Conservation (phyloP, 108 stramenopile species). For the Cyclotella cryptica region DNA sequence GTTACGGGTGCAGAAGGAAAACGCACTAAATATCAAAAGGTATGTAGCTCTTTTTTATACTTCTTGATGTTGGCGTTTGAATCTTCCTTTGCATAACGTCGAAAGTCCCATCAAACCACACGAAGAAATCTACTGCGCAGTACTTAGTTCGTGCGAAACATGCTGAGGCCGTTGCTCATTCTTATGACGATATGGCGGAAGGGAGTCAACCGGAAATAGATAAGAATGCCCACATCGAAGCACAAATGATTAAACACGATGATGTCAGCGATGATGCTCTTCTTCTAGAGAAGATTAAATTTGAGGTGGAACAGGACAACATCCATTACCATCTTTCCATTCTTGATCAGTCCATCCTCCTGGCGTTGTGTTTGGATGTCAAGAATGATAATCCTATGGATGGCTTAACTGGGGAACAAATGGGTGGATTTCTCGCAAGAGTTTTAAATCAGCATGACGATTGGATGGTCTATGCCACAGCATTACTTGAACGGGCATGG, state of each 20-base stretch:
- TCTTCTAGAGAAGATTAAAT: slow-evolving; percentile 88
- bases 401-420: slow-evolving; percentile 95
- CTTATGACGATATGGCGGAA: slow-evolving; percentile 47
- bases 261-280: slow-evolving; percentile 73
- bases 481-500: slow-evolving; percentile 93
- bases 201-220: background rate
- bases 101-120: too few species aligned
- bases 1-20: slow-evolving; percentile 91
- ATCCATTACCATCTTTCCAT: slow-evolving; percentile 59
- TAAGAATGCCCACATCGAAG: slow-evolving; percentile 29
- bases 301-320: slow-evolving; percentile 73
- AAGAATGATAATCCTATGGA: slow-evolving; percentile 94
- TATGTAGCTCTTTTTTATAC: background rate
- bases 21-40: slow-evolving; percentile 88
- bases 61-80: too few species aligned
- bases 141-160: slow-evolving; percentile 83
- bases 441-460: slow-evolving; percentile 87
- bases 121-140: slow-evolving; percentile 78
- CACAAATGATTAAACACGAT: slow-evolving; percentile 58
- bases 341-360: slow-evolving; percentile 89
- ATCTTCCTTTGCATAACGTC: too few species aligned
- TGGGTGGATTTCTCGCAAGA: slow-evolving; percentile 92
- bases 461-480: slow-evolving; percentile 97
- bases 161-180: slow-evolving; percentile 6
- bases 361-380: slow-evolving; percentile 96